phyloP scores from a whole-genome alignment of 192 early-diverging fungal genomes.

The Piromyces sp. region DNA sequence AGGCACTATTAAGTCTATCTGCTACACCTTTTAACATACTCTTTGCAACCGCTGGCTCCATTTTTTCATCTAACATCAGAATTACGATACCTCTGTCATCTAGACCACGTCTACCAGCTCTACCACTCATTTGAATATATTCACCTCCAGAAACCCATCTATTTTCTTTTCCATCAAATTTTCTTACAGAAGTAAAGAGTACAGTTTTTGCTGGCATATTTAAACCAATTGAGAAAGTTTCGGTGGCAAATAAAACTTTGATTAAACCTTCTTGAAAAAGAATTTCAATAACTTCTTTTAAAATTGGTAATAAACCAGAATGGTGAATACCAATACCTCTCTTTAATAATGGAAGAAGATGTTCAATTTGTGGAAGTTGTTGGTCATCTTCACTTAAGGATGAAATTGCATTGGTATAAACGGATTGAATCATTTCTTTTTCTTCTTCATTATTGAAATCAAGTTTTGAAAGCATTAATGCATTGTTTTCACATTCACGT shows the following conservation, averaged over 20 bases:
- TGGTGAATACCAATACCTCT: slow-evolving; percentile 96
- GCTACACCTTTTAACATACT: slow-evolving; percentile 63
- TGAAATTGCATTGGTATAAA: slow-evolving; percentile 76
- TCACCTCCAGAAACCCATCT: slow-evolving; percentile 75
- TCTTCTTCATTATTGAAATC: slow-evolving; percentile 82
- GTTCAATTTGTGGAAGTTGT: slow-evolving; percentile 74
- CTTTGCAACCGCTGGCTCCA: slow-evolving; percentile 81
- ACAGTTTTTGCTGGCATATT: slow-evolving; percentile 99
- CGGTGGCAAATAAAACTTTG: slow-evolving; percentile 96
- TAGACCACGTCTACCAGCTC: slow-evolving; percentile 88
- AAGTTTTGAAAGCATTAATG: slow-evolving; percentile 75
- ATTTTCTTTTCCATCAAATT: slow-evolving; percentile 77
- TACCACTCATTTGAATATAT: slow-evolving; percentile 98
- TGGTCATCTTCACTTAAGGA: slow-evolving; percentile 79
- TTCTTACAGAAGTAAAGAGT: slow-evolving; percentile 81
- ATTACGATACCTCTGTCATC: slow-evolving; percentile 96
- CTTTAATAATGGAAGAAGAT: slow-evolving; percentile 73
- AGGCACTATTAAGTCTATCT: slow-evolving; percentile 79
- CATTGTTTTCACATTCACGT: slow-evolving; percentile 79
- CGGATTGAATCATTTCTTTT: slow-evolving; percentile 59
- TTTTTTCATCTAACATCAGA: slow-evolving; percentile 88
- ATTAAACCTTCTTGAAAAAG: slow-evolving; percentile 91
- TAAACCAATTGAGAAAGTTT: slow-evolving; percentile 95
- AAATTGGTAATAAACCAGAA: slow-evolving; percentile 81
- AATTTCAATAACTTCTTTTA: slow-evolving; percentile 95